Base-by-base conservation (phyloP, 202 grass and related monocot genomes). In the Panicum hallii region DNA sequence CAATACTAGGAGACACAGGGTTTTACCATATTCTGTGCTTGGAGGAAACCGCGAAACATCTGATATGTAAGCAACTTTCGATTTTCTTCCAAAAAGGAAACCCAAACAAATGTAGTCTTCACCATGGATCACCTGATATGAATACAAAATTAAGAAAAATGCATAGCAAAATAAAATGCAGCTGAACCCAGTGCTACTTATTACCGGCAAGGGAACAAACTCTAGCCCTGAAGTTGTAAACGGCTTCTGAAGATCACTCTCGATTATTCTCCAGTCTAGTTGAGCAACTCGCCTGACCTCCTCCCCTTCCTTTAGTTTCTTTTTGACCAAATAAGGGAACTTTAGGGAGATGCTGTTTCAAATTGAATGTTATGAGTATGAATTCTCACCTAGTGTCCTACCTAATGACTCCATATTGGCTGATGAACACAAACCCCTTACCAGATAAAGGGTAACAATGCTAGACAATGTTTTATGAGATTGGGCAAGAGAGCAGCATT, bases 181-280 rank as follows among this genome's bases (percentile, higher is more conserved):
- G 4, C 23, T 23, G 69, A 44, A 75, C 40, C 43, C 9, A 68
- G 57, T 84, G 63, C 1, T 60, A 20, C 19, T 62, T 67, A 47
- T 85, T 89, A 98, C 96, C 34, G 93, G 96, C 22, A 99, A 88
- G 52, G 96, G 96, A 86, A 89, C 84, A 94, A 99, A 99, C 78
- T 95, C 91, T 36, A 99, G 93, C 61, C 86, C 93, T 36, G 88
- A 99, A 70, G 93, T 80, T 38, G 64, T 74, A 92, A 95, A 95
- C 43, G 89, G 88, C 74, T 92, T 94, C 74, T 88, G 53, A 87
- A 82, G 73, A 76, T 94, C 74, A 67, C 79, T 89, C 63, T 99
- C 88, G 50, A 99, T 99, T 86, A 99, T 89, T 83, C 85, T 95
- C 96, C 96, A 99, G 72, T 99, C 93, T 70, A 99, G 90, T 83